Base-by-base conservation (phyloP, 2,329 filamentous ascomycete species). In the Cytospora mali region DNA sequence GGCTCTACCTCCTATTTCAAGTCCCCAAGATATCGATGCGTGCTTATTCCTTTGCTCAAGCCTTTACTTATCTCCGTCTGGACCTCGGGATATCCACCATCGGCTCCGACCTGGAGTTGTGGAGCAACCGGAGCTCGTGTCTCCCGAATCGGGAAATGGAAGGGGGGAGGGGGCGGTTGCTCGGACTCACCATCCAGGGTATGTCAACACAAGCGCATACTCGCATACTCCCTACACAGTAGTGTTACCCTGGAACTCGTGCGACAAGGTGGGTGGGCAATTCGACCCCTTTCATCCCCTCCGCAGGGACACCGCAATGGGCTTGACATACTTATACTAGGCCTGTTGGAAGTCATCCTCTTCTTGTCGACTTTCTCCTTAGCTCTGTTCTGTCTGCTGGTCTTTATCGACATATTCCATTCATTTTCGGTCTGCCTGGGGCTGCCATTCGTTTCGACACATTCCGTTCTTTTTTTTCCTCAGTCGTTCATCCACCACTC, bases 351-450 rank as follows among this genome's bases (percentile, higher is more conserved):
- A 23, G n/a, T 10, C n/a, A 23, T 46, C 23, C 42, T 46, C 7
- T 46, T 10, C n/a, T 50, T 11, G 28, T 54, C 18, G 16, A 53
- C 52, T 33, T 54, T 21, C 54, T 46, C 42, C 16, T 11, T 31
- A 64, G 33, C 62, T 55, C 51, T 46, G 27, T 63, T 42, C 31
- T 29, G 18, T 56, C 21, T 55, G 51, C 55, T 58, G 46, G 48
- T 59, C 63, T 59, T 58, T 46, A 29, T 53, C 55, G 63, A 62
- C 52, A 58, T 39, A 62, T 62, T 61, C 46, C 52, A 65, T 65
- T 65, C 63, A 62, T 65, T 65, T 60, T 31, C 29, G 63, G 63
- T 62, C 52, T 62, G 63, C 63, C 63, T 65, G 63, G 63, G 63
- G 63, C 63, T 65, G 46, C 63, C 63, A 65, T 62, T 65, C 63